Conservation (phyloP, 768 basidiomycete species). For the Psilocybe cubensis region DNA sequence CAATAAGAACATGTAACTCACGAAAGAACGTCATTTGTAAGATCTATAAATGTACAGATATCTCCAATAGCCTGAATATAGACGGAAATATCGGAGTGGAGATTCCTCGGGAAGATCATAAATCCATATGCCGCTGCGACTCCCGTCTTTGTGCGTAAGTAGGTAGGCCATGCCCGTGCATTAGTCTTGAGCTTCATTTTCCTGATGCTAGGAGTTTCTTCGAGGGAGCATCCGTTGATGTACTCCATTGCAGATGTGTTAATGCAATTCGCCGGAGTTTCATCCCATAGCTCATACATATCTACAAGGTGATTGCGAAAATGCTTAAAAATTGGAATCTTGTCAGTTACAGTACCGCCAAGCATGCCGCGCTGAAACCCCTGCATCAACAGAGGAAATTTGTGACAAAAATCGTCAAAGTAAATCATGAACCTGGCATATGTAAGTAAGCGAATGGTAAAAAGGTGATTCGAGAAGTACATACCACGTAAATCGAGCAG, state of each 20-base stretch:
- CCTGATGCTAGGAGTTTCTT: not conserved
- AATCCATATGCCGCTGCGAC: not conserved
- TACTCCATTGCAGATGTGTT: constrained; percentile 1
- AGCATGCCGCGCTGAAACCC: not conserved
- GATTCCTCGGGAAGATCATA: constrained; percentile 7
- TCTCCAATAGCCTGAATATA: constrained; percentile 7
- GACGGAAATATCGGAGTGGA: not conserved
- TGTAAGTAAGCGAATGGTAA: not conserved
- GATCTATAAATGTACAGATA: not conserved
- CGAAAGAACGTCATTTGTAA: constrained; percentile 7
- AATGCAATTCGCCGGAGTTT: constrained; percentile 2
- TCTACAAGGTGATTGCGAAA: constrained; percentile 1
- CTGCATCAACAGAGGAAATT: not conserved
- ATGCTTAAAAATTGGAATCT: not conserved
- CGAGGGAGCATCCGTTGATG: constrained; percentile 1
- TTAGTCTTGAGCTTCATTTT: not conserved
- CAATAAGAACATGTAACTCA: not conserved
- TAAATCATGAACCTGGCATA: not conserved
- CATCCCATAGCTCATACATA: constrained; percentile 1
- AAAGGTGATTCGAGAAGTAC: not conserved
- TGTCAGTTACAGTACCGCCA: not conserved
- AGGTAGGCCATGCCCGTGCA: constrained; percentile 6
- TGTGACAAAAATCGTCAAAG: constrained; percentile 3
- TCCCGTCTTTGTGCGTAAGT: constrained; percentile 1
- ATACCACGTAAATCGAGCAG: constrained; percentile 2